Evolutionary conservation across 31 red algal genomes (phyloP).

Genomic region (Asparagopsis taxiformis): DNA sequence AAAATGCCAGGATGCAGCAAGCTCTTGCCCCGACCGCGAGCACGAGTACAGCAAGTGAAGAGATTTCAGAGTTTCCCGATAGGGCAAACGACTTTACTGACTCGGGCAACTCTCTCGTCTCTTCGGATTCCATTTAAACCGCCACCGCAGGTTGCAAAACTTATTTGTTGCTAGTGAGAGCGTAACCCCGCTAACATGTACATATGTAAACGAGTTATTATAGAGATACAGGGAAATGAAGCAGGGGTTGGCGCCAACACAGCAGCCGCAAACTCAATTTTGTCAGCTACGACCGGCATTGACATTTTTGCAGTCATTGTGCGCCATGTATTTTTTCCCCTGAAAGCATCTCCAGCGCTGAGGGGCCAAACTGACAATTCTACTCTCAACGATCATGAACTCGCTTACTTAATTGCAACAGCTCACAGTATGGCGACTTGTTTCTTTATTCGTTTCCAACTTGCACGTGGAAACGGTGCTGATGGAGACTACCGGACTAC

Average conservation of each 20-base stretch:
- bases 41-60: constrained; percentile 51
- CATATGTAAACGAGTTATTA: constrained; percentile 2
- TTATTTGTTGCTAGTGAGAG: constrained; percentile 1
- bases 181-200: constrained; percentile 1
- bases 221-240: not conserved
- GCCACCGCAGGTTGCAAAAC: not conserved
- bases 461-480: no score
- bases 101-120: constrained; percentile 5
- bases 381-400: no score
- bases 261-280: no score
- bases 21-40: constrained; percentile 30
- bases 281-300: no score
- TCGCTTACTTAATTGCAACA: no score
- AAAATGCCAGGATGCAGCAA: constrained; percentile 36
- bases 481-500: not conserved
- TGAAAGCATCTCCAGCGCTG: no score
- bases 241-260: no score
- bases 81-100: constrained; percentile 20
- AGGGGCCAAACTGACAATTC: no score
- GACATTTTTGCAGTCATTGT: no score
- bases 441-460: no score
- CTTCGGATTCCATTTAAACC: constrained; percentile 14
- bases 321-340: no score
- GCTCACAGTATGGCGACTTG: no score
- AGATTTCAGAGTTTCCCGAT: constrained; percentile 35